Conservation (phyloP, 805 yeast genomes). For the Zygotorulaspora florentina region DNA sequence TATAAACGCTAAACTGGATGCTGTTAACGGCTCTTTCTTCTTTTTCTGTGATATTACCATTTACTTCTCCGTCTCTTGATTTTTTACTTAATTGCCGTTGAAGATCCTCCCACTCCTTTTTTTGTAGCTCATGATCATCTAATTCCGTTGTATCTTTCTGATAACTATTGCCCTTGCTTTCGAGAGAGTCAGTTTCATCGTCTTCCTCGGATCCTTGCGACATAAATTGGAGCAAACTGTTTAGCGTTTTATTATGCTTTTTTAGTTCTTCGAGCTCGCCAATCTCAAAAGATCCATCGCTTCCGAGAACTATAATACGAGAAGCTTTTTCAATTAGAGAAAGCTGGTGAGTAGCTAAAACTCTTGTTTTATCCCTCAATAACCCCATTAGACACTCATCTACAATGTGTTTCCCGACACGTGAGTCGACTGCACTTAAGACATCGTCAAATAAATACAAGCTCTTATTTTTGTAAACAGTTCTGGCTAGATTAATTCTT, state of each 20-base stretch:
- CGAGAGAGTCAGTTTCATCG: slow-evolving; percentile 17
- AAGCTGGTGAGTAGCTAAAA: slow-evolving; percentile 82
- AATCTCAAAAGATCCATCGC: slow-evolving; percentile 56
- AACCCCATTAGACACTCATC: slow-evolving; percentile 61
- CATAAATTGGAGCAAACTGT: slow-evolving; percentile 47
- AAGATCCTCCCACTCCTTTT: slow-evolving; percentile 16
- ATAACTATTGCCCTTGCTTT: slow-evolving; percentile 20
- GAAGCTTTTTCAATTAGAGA: slow-evolving; percentile 67
- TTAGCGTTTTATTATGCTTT: slow-evolving; percentile 43
- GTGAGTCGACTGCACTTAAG: slow-evolving; percentile 80
- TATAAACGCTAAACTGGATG: slow-evolving; percentile 47
- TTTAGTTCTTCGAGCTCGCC: slow-evolving; percentile 59
- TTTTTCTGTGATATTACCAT: slow-evolving; percentile 41
- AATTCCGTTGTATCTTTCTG: slow-evolving; percentile 34
- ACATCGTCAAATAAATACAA: slow-evolving; percentile 74
- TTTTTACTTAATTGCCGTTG: slow-evolving; percentile 20
- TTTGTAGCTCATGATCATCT: slow-evolving; percentile 20
- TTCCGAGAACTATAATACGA: slow-evolving; percentile 59
- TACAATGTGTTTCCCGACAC: slow-evolving; percentile 79
- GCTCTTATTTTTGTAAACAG: slow-evolving; percentile 66
- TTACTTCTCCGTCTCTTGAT: slow-evolving; percentile 15
- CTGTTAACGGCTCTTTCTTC: slow-evolving; percentile 61
- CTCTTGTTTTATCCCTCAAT: slow-evolving; percentile 55
- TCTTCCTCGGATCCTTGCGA: slow-evolving; percentile 33
- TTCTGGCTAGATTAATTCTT: slow-evolving; percentile 71